Conservation (phyloP, 2,329 filamentous ascomycete species). For the Fusarium dimerum region DNA sequence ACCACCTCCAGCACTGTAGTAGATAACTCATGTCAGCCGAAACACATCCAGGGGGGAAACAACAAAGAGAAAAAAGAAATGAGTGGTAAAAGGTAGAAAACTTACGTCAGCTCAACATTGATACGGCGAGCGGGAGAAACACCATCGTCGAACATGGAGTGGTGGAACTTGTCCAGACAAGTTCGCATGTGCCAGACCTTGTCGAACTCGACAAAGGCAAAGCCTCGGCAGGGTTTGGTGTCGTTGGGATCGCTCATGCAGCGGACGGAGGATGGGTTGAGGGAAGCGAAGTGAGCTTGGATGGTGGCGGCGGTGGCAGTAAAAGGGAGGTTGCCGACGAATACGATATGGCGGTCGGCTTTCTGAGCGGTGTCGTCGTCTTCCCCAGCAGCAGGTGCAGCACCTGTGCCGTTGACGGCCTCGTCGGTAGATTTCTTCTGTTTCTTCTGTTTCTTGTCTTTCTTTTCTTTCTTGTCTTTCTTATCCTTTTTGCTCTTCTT, state of each 20-base stretch:
- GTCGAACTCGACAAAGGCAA: constrained; percentile 88
- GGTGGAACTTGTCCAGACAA: constrained; percentile 87
- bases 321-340: constrained; percentile 80
- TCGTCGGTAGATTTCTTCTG: constrained; percentile 28
- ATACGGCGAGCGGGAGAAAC: constrained; percentile 67
- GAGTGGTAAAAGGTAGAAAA: constrained; percentile 28
- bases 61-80: constrained; percentile 1
- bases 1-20: constrained; percentile 75
- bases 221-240: constrained; percentile 66
- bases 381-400: constrained; percentile 7
- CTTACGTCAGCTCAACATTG: constrained; percentile 88
- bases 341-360: constrained; percentile 35
- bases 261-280: constrained; percentile 55
- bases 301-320: constrained; percentile 72
- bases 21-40: neutral
- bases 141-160: constrained; percentile 70
- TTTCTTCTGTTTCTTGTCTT: constrained; percentile 35
- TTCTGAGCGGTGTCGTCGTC: constrained; percentile 18
- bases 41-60: neutral
- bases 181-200: constrained; percentile 89
- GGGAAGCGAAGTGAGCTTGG: constrained; percentile 73
- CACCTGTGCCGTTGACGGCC: constrained; percentile 5
- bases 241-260: constrained; percentile 69
- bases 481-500: constrained; percentile 31
- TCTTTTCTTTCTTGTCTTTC: constrained; percentile 32